Conservation (phyloP, 1,284 basidiomycete genomes). For the Schizophyllum commune region DNA sequence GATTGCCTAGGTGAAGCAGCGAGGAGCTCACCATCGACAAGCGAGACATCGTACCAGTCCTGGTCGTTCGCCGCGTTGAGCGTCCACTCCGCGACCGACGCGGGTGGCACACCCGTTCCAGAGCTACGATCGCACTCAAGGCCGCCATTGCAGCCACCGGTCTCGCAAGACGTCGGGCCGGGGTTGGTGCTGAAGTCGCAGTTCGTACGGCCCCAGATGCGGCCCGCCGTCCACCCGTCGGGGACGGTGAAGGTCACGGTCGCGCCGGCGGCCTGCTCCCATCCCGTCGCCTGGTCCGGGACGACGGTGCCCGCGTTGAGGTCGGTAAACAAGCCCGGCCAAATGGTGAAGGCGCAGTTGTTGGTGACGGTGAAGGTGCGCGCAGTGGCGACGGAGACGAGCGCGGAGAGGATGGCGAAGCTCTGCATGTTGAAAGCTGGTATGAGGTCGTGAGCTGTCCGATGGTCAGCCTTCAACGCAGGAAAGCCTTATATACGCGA, state of each 20-base stretch:
- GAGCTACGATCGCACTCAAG: slow-evolving; percentile 39
- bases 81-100: slow-evolving; percentile 43
- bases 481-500: not conserved
- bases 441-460: too few relatives aligned
- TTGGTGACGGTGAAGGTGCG: slow-evolving; percentile 22
- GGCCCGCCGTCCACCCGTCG: not conserved
- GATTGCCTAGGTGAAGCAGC: slow-evolving; percentile 7
- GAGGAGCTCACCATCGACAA: slow-evolving; percentile 5
- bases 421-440: slow-evolving; percentile 1
- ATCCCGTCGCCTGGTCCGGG: slow-evolving; percentile 5
- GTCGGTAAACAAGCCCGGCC: not conserved
- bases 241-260: slow-evolving; percentile 1
- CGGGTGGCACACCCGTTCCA: slow-evolving; percentile 33
- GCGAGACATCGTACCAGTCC: slow-evolving; percentile 10
- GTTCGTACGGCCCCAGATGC: slow-evolving; percentile 32
- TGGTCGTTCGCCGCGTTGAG: not conserved
- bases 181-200: slow-evolving; percentile 40
- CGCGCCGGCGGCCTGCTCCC: slow-evolving; percentile 1
- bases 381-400: slow-evolving; percentile 10
- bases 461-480: not conserved
- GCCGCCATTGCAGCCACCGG: slow-evolving; percentile 53
- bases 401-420: not conserved
- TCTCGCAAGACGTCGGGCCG: slow-evolving; percentile 45
- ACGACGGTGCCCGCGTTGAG: not conserved
- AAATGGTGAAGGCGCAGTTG: slow-evolving; percentile 3